Base-by-base conservation (phyloP, 2,329 filamentous ascomycete genomes). In the Cytospora leucostoma region DNA sequence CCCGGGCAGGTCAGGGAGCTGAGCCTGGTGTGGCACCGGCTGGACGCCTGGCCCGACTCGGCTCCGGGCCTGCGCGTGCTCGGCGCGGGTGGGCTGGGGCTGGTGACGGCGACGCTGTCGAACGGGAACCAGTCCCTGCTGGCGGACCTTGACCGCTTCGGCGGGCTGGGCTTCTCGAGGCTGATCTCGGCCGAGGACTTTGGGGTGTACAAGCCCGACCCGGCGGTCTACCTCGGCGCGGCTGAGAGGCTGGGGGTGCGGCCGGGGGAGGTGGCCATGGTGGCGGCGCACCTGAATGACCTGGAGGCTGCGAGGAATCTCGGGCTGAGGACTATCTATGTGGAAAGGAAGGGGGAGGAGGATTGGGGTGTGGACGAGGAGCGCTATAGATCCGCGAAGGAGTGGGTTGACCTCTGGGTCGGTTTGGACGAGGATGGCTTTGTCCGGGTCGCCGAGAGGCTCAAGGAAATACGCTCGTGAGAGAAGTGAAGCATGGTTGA, bases 111-210 rank as follows among this genome's bases (percentile, higher is more conserved):
- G 49, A 92, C 89, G 0, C 78, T 94, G 33, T 91, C 88, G 34
- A 95, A 95, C 72, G 91, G 89, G 40, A 94, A 93, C 72, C 71
- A 80, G 2, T 76, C 79, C 1, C 77, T 94, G n/a, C 78, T 94
- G 51, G 71, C 77, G 2, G 91, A 94, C 71, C 79, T 95, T 56
- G 75, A 83, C 56, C 71, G 75, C 57, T 79, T 85, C 68, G 87
- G 84, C 1, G 74, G 75, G 5, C 80, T 93, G 57, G 82, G 81
- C 0, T 94, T 93, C 70, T 79, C 80, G 27, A 76, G 80, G 60
- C 69, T 93, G 47, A 78, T 89, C 64, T 90, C 86, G 10, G 85
- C 87, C 0, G 90, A 90, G 74, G 82, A 88, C 67, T 94, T 93
- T 71, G 77, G 80, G 52, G 86, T 85, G 0, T 95, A 94, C 74